Conservation (phyloP, 495 filamentous ascomycete genomes). For the Collariella sp. region DNA sequence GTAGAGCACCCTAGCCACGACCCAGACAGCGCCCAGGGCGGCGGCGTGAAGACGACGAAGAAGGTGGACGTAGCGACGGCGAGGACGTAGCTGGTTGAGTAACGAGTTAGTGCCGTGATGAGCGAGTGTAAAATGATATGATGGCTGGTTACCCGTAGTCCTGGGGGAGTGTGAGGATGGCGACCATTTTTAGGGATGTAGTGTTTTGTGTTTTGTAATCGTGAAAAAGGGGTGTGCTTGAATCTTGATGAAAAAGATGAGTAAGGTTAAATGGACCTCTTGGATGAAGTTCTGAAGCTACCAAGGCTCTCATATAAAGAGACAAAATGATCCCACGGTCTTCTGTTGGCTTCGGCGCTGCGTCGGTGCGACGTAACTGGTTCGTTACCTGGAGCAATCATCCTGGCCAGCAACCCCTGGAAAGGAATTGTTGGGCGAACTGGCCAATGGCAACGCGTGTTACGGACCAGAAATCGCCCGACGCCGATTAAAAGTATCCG, state of each 20-base stretch:
- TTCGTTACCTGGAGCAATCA: background rate
- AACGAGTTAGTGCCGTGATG: background rate
- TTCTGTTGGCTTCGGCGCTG: background rate
- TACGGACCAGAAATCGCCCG: slow-evolving; percentile 2
- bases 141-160: slow-evolving; percentile 34
- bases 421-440: background rate
- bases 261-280: background rate
- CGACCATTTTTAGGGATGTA: slow-evolving; percentile 22
- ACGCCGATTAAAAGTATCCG: slow-evolving; percentile 8
- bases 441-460: background rate
- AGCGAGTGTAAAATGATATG: background rate
- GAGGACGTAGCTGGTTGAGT: slow-evolving; percentile 44
- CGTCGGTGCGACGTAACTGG: slow-evolving; percentile 2
- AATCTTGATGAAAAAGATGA: background rate
- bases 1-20: slow-evolving; percentile 46
- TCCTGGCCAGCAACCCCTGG: background rate
- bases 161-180: slow-evolving; percentile 24
- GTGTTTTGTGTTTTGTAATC: background rate
- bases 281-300: background rate
- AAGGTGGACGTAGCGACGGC: slow-evolving; percentile 50
- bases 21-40: slow-evolving; percentile 48
- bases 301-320: background rate
- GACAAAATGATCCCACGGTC: background rate
- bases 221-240: background rate
- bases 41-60: slow-evolving; percentile 46